Base-by-base conservation (phyloP, 306 rosid species). In the Astragalus membranaceus region DNA sequence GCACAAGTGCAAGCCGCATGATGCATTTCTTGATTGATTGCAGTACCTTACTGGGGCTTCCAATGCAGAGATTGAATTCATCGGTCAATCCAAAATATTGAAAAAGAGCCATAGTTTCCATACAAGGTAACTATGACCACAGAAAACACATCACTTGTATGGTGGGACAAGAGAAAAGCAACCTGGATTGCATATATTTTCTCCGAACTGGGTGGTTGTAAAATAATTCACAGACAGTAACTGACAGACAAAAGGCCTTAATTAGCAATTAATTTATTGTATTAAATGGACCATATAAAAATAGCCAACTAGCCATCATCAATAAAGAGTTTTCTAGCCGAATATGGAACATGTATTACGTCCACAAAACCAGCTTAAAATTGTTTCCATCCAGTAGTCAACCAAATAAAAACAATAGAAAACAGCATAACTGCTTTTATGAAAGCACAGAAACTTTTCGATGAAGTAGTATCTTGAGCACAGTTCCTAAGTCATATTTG, bases 131-230 rank as follows among this genome's bases (percentile, higher is more conserved):
- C 47, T 66, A 72, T 12, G 14, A 59, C 79, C 54, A 52, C 72
- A 82, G 15, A 75, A 62, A 63, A 50, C 53, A 41, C 67, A 52
- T 75, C 30, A 68, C 43, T 69, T 20, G 15, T 32, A 65, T 8
- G 57, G 36, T 36, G 15, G 15, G 46, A 17, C 43, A 23, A 9
- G 52, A 57, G 81, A 79, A 73, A 60, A 20, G 72, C 74, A 70
- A 94, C 99, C 99, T 94, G 79, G 91, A 88, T 68, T 86, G 95
- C 58, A 84, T 87, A 75, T 75, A 75, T 64, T 88, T 91, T 85
- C 96, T 91, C 78, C 97, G 87, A 83, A 91, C 95, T 36, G 97
- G 99, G 82, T 94, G 99, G 80, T 91, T 94, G 89, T 94, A 91
- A 79, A 88, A 94, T 77, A 91, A 78, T 82, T 94, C 99, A 30